Conservation (phyloP, 805 yeast species). For the Metschnikowia continentalis region DNA sequence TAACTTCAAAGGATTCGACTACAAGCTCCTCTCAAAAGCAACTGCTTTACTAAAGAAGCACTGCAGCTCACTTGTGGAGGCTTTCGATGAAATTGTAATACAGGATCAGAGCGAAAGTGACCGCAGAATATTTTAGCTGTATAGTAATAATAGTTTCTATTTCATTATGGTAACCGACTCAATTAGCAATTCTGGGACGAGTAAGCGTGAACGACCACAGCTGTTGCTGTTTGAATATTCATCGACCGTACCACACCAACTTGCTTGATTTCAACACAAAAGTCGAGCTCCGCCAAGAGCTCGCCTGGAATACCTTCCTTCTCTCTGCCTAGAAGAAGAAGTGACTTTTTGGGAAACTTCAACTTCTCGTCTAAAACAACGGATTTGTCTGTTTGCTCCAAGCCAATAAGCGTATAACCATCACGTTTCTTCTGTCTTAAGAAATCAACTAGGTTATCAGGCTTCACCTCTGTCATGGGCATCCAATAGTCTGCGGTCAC, state of each 20-base stretch:
- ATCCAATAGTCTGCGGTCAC: constrained; percentile 95
- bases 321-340: constrained; percentile 80
- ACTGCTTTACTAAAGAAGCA: constrained; percentile 54
- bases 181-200: constrained; percentile 58
- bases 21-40: constrained; percentile 46
- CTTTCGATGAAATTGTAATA: constrained; percentile 48
- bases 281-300: constrained; percentile 72
- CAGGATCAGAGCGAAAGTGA: constrained; percentile 31
- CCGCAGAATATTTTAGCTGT: constrained; percentile 13
- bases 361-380: constrained; percentile 59
- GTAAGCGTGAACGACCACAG: constrained; percentile 89
- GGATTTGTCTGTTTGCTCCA: constrained; percentile 92
- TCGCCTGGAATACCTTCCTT: constrained; percentile 90
- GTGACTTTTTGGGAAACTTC: constrained; percentile 72
- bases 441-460: constrained; percentile 49
- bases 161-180: not conserved
- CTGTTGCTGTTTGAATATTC: constrained; percentile 97
- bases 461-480: constrained; percentile 80
- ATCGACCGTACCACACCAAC: constrained; percentile 89
- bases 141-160: not conserved
- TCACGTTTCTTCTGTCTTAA: constrained; percentile 58
- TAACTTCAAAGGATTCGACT: constrained; percentile 53
- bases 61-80: constrained; percentile 59
- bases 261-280: constrained; percentile 88
- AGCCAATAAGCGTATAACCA: constrained; percentile 84